A percentile compares a stretch with the other conserved stretches of the same genome.
Conservation (phyloP, 495 filamentous ascomycete genomes). For the Hapsidospora chrysogenum region DNA sequence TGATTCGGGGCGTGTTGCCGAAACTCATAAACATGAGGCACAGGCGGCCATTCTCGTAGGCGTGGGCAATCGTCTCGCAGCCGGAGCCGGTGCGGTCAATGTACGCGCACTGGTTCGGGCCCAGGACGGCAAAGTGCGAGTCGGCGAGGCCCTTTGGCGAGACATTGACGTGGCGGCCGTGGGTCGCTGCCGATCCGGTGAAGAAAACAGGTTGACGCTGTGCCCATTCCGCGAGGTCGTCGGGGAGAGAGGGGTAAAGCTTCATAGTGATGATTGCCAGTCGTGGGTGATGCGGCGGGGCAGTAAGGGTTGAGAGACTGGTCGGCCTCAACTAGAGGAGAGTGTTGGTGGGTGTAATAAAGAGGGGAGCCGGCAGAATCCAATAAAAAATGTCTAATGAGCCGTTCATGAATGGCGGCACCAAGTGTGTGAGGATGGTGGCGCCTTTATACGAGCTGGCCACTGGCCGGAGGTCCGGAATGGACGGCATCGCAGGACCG, state of each 20-base stretch:
- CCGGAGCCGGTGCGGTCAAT: constrained; percentile 34
- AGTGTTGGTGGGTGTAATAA: background rate
- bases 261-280: background rate
- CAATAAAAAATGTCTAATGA: background rate
- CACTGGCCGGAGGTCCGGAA: no score
- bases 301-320: background rate
- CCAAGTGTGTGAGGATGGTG: background rate
- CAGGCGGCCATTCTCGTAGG: constrained; percentile 47
- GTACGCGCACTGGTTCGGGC: constrained; percentile 5
- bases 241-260: constrained; percentile 20
- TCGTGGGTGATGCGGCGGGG: background rate
- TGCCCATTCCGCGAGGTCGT: constrained; percentile 30
- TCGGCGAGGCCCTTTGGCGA: constrained; percentile 38
- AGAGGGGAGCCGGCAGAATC: background rate
- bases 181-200: constrained; percentile 33
- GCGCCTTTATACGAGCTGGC: no score
- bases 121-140: constrained; percentile 28
- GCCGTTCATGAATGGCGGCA: background rate
- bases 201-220: constrained; percentile 38
- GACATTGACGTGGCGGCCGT: constrained; percentile 36
- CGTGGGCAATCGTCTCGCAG: constrained; percentile 39
- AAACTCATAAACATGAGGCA: constrained; percentile 49
- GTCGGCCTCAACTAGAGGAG: background rate
- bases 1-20: constrained; percentile 32
- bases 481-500: no score